Base-by-base conservation (phyloP, 164 flowering plant species). In the Vitis vinifera region DNA sequence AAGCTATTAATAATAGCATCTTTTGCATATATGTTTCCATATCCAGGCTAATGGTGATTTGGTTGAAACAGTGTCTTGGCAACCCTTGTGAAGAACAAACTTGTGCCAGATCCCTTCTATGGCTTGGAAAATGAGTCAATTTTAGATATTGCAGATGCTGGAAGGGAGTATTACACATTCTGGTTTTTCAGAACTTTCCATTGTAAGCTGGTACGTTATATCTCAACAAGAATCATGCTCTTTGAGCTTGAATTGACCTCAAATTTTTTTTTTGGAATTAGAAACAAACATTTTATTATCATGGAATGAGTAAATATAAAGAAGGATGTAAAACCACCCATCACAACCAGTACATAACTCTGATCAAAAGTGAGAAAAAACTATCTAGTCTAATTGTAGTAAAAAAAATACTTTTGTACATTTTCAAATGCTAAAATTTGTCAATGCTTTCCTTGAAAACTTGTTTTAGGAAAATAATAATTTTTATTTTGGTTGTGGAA, bases 91-190 rank as follows among this genome's bases (percentile, higher is more conserved):
- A 90, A 88, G 86, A 96, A 91, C 83, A 87, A 96, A 27, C 78
- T 76, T 29, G 84, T 96, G 23, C 95, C 99, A 19, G 98, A 96
- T 82, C 99, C 99, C 44, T 96, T 96, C 73, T 93, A 91, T 68
- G 99, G 99, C 2, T 69, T 96, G 77, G 78, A 84, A 68, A 93
- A 96, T 65, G 93, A 93, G 80, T 67, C 89, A 2, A 96, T 96
- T 74, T 57, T 91, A 4, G 99, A 96, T 70, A 96, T 96, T 75
- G 97, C 89, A 71, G 94, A 93, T 75, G 91, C 97, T 19, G 99
- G 99, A 58, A 87, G 97, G 80, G 97, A 93, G 62, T 78, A 89
- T 65, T 96, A 96, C 73, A 96, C 99, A 3, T 96, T 93, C 77
- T 96, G 99, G 98, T 93, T 91, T 75, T 93, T 89, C 85, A 93